These are phyloP conservation scores for Aspergillus sp. DNA, from an alignment of 2,329 filamentous ascomycete species.

Conservation along the genomic window DNA sequence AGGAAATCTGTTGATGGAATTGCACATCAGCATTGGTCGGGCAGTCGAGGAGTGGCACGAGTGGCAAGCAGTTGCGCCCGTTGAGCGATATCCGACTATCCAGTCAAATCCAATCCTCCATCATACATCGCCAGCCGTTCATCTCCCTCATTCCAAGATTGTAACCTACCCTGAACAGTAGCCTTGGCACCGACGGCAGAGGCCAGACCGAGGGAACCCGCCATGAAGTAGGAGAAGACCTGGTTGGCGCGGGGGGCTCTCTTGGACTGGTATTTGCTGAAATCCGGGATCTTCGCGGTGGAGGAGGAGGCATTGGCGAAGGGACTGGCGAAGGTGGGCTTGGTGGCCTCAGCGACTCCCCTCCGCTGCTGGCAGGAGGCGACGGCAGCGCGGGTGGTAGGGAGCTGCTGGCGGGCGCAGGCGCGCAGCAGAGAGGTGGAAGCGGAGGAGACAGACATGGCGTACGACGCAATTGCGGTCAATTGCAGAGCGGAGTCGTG, in stretches of 20 bases:
- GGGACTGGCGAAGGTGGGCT: conserved; percentile 52
- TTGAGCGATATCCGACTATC: neutral
- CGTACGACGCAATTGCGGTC: conserved; percentile 34
- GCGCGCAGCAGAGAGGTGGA: conserved; percentile 68
- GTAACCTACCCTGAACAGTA: conserved; percentile 85
- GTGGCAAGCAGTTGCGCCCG: conserved; percentile 1
- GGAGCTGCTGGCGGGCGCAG: conserved; percentile 48
- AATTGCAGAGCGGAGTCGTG: conserved; percentile 28
- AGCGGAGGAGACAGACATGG: conserved; percentile 59
- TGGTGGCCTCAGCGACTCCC: conserved; percentile 35
- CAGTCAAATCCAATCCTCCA: neutral
- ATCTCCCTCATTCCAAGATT: neutral
- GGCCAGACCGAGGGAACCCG: conserved; percentile 89
- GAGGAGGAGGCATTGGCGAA: conserved; percentile 52
- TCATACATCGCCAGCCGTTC: neutral
- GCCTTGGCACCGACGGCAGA: conserved; percentile 93
- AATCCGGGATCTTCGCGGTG: conserved; percentile 78
- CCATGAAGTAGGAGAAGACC: conserved; percentile 97
- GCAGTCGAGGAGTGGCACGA: neutral
- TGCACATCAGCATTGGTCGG: conserved; percentile 24
- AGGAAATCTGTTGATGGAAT: conserved; percentile 75
- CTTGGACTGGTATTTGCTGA: conserved; percentile 80
- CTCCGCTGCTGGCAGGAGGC: conserved; percentile 43
- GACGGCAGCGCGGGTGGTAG: conserved; percentile 41
- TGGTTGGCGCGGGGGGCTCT: conserved; percentile 70